Evolutionary conservation across 23 red algal species (phyloP), one percentile per base, ranked within the genome.

Genomic region (Gracilaria gracilis): DNA sequence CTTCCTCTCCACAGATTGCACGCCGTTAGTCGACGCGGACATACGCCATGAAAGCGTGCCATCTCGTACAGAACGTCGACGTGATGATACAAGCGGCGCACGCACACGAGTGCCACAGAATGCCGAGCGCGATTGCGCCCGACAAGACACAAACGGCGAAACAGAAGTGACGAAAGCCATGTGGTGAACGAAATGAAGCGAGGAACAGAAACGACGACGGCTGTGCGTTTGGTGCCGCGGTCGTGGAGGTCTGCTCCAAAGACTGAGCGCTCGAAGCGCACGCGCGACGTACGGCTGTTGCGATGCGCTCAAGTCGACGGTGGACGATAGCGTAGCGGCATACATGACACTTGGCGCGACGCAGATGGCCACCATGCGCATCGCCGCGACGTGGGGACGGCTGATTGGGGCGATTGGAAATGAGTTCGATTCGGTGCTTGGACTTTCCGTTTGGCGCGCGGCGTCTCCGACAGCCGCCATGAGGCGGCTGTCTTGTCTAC

Each of bases 121-220:
- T 15, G 51, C 8, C 9, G 51, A 55, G 14, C 14, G 14, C 14
- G 51, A 55, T 55, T 55, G 51, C 9, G 16, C 1, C 9, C 51
- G 9, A 19, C 9, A 1, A 1, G 51, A 9, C 9, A 55, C 14
- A 55, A 55, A 55, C 14, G 59, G 24, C n/a, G n/a, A 31, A 9
- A 24, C 38, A 7, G 67, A 73, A 6, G 2, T 37, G 38, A 73
- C 67, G 67, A 73, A 73, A 14, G 67, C 67, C 67, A 73, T 73
- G 13, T 37, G 19, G 65, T 14, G 35, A 39, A 39, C 14, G 31
- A 25, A 40, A 7, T 0, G 33, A 6, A 39, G 38, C 23, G 7
- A 17, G 28, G 35, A 44, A 19, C 19, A 8, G 17, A 13, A 25
- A 38, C 1, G 27, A 35, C 16, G 54, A 7, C 6, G 7, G 25